Evolutionary conservation across 495 filamentous ascomycete genomes (phyloP), one percentile per base, ranked within the genome.

Genomic region (Tuber microsphaerosporum): DNA sequence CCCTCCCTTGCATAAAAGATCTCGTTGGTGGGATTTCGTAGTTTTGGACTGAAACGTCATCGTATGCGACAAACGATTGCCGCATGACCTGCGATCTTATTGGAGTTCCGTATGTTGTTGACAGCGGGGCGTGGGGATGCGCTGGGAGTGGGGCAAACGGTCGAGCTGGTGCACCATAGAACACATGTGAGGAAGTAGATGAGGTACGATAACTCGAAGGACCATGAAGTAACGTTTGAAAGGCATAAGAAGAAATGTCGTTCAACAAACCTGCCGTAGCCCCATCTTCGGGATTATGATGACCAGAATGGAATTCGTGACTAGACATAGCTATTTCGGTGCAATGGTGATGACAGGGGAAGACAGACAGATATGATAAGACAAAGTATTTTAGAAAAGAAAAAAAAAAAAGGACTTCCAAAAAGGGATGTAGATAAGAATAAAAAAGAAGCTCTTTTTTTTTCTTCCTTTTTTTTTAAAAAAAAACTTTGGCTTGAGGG

Each of bases 231-330:
- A 71, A 78, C 72, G 44, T 69, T 46, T 26, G 75, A 76, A 71
- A 31, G 51, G 51, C 31, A 61, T 61, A 61, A 61, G 51, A 61
- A 61, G 51, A 61, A 31, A 61, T 61, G 51, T 61, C 51, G 51
- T 61, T 61, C 14, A 61, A 61, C 51, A 61, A 61, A 61, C 51
- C 51, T 61, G 51, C 51, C 51, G 51, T 12, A 31, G 75, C 26
- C 37, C 74, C 75, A 70, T 70, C 75, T 37, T 71, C 72, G 75
- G 75, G 61, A 70, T 79, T 71, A 61, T 79, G 73, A 45, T 77
- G 75, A 9, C 76, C 75, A 45, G 72, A 77, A 77, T 76, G 76
- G 73, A 79, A 65, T 48, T 79, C 77, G 70, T 79, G 77, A 69
- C 78, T 75, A 79, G 77, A 79, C 77, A 79, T 79, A 75, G 44